Base-by-base conservation (phyloP, 1,139 yeast species). In the Blastobotrys aristatus region DNA sequence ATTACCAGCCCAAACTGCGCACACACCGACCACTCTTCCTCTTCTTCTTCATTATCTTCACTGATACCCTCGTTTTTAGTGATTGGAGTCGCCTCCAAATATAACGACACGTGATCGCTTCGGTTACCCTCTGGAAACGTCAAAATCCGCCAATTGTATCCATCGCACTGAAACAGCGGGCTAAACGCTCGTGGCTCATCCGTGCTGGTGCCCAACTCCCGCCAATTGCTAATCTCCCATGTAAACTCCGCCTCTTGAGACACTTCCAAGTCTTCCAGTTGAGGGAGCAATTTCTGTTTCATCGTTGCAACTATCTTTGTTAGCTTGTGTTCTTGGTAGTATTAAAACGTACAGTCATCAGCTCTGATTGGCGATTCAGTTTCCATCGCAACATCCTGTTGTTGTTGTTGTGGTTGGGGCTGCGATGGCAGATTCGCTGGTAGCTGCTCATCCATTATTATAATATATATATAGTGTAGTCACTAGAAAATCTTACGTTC, bases 1-100 rank as follows among this genome's bases (percentile, higher is more conserved):
- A 88, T 72, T 51, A 84, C 86, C 43, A 92, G 75, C 2, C 88
- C 88, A 67, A 92, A 92, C 62, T 89, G 96, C 1, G 95, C 95
- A 68, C 97, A 90, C 17, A 81, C 83, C 51, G 82, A 80, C 96
- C 97, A 89, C 48, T 73, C 76, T 13, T 62, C 62, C 3, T 67
- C 63, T 13, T 61, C 71, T 32, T 62, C 65, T 3, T 40, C 46
- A 8, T 27, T 44, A 10, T 40, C 33, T 17, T 34, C 46, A n/a
- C 13, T 13, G 21, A 4, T 33, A n/a, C 8, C 10, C 11, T n/a
- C 37, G 21, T 16, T 33, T 26, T 29, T 30, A 10, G 42, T 10
- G 10, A 18, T 33, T 16, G 67, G 66, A 8, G 54, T 51, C 10
- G 69, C 64, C 35, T 65, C 70, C 36, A 67, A 51, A 45, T 64